Percentiles rank a stretch among this genome's conserved stretches.
Evolutionary conservation across 768 basidiomycete species (phyloP).

Genomic region (Boletus eberwhitei): DNA sequence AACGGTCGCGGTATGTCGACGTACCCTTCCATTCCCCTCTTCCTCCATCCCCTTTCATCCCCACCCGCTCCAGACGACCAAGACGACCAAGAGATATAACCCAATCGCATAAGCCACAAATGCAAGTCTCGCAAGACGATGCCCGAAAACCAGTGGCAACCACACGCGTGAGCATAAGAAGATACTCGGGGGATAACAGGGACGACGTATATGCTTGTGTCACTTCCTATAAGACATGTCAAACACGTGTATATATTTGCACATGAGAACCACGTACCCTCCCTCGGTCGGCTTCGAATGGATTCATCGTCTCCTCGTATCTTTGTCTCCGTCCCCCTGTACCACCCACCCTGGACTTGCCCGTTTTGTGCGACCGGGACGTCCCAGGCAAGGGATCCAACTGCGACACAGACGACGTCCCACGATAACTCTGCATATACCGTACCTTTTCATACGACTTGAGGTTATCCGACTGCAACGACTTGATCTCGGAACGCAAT

Average conservation of each 20-base stretch:
- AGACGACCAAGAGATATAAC: slow-evolving; percentile 79
- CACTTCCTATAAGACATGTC: slow-evolving; percentile 65
- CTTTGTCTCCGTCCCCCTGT: slow-evolving; percentile 19
- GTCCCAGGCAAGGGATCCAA: too few relatives aligned
- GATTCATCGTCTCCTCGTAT: too few relatives aligned
- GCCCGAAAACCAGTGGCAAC: slow-evolving; percentile 59
- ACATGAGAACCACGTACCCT: slow-evolving; percentile 54
- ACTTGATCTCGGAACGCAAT: too few relatives aligned
- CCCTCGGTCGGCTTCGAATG: slow-evolving; percentile 61
- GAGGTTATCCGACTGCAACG: too few relatives aligned
- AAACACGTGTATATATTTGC: not conserved
- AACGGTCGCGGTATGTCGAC: slow-evolving; percentile 15
- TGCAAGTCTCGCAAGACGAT: slow-evolving; percentile 82
- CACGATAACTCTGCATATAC: too few relatives aligned
- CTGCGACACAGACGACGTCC: too few relatives aligned
- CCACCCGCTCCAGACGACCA: slow-evolving; percentile 53
- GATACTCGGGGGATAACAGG: slow-evolving; percentile 87
- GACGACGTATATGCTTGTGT: slow-evolving; percentile 86
- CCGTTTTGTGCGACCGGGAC: not conserved
- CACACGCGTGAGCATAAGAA: slow-evolving; percentile 78
- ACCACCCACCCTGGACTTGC: too few relatives aligned
- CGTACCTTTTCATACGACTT: too few relatives aligned
- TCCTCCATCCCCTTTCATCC: slow-evolving; percentile 57
- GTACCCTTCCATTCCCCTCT: not conserved
- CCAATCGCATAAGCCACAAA: slow-evolving; percentile 85